Percentiles rank a stretch among this genome's conserved stretches.
phyloP scores from a whole-genome alignment of 805 yeast species.

The Yarrowia sp. region DNA sequence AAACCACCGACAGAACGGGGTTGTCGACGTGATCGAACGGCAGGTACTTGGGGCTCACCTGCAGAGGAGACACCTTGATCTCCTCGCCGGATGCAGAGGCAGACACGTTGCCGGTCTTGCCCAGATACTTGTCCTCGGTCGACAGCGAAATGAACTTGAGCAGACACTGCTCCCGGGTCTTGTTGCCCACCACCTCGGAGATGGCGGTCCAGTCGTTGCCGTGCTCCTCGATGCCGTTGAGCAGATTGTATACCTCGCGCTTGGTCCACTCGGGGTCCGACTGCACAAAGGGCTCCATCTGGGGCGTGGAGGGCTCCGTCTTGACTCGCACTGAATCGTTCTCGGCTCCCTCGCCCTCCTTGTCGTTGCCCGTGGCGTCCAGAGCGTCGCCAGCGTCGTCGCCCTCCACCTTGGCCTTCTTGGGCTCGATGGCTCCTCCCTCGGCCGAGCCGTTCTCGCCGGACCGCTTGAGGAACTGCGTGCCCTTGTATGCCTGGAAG shows the following conservation, averaged over 20 bases:
- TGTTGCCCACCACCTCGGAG: conserved; percentile 62
- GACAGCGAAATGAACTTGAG: conserved; percentile 66
- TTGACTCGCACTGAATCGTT: conserved; percentile 22
- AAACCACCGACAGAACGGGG: conserved; percentile 89
- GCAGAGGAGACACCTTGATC: conserved; percentile 65
- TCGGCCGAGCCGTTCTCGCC: not conserved
- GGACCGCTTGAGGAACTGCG: conserved; percentile 42
- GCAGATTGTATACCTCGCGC: conserved; percentile 56
- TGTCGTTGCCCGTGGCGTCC: conserved; percentile 28
- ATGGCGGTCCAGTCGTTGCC: conserved; percentile 80
- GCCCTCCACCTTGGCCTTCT: not conserved
- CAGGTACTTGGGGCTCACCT: conserved; percentile 63
- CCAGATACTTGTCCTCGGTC: conserved; percentile 68
- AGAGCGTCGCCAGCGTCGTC: conserved; percentile 37
- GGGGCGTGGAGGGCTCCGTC: conserved; percentile 24
- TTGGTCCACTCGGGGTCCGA: conserved; percentile 57
- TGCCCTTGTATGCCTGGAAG: conserved; percentile 67
- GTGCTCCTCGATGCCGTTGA: conserved; percentile 59
- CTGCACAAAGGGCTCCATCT: conserved; percentile 38
- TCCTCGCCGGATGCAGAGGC: conserved; percentile 26
- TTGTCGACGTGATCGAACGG: conserved; percentile 86
- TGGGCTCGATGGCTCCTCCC: not conserved
- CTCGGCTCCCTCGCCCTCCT: conserved; percentile 1
- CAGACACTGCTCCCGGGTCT: conserved; percentile 75
- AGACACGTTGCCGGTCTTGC: conserved; percentile 28